These are phyloP conservation scores for Penicillium nordicum DNA, from an alignment of 2,329 filamentous ascomycete genomes.

Conservation along the genomic window DNA sequence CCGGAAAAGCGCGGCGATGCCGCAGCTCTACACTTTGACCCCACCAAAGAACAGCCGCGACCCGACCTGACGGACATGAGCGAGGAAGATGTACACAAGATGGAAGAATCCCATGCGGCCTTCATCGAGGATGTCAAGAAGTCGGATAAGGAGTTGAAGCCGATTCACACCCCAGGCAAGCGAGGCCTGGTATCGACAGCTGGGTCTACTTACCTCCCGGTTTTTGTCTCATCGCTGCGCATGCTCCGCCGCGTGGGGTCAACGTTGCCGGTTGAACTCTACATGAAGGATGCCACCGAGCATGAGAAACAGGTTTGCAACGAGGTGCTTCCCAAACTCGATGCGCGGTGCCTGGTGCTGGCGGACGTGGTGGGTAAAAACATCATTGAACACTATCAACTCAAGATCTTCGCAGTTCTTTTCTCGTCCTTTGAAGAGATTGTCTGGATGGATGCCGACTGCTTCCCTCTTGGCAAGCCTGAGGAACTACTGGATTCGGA, in stretches of 20 bases:
- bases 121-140: slow-evolving; percentile 38
- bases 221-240: slow-evolving; percentile 50
- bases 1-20: slow-evolving; percentile 27
- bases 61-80: slow-evolving; percentile 37
- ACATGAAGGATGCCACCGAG: slow-evolving; percentile 39
- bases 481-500: slow-evolving; percentile 49
- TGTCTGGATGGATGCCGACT: slow-evolving; percentile 58
- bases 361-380: slow-evolving; percentile 41
- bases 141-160: slow-evolving; percentile 27
- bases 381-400: slow-evolving; percentile 49
- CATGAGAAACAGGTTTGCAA: slow-evolving; percentile 43
- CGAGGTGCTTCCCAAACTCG: slow-evolving; percentile 39
- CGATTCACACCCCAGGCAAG: slow-evolving; percentile 38
- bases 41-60: slow-evolving; percentile 27
- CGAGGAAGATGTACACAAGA: slow-evolving; percentile 32
- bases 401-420: slow-evolving; percentile 56
- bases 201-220: slow-evolving; percentile 48
- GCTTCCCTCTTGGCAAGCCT: slow-evolving; percentile 50
- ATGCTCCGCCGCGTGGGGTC: slow-evolving; percentile 53
- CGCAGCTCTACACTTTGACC: slow-evolving; percentile 29
- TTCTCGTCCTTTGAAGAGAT: slow-evolving; percentile 59
- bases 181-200: slow-evolving; percentile 53
- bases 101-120: slow-evolving; percentile 40
- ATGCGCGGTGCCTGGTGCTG: slow-evolving; percentile 44
- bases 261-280: slow-evolving; percentile 49